Evolutionary conservation across 164 flowering plant genomes (phyloP).

Genomic region (Stephania yunnanensis): DNA sequence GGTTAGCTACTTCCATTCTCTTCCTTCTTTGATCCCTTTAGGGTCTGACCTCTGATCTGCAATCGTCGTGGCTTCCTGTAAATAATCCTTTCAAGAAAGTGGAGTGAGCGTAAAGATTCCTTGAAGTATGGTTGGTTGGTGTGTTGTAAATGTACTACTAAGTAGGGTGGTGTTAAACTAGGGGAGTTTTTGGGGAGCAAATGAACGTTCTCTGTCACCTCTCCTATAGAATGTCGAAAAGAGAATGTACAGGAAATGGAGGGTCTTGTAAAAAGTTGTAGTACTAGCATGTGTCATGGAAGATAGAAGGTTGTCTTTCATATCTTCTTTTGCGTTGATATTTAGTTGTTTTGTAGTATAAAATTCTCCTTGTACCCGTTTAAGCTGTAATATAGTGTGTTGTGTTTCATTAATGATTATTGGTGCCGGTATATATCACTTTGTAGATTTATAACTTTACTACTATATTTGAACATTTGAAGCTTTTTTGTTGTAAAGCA

Average conservation of each 20-base stretch:
- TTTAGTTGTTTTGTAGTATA: background rate
- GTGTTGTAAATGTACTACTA: slow-evolving; percentile 4
- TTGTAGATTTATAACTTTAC: too few relatives aligned
- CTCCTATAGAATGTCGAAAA: background rate
- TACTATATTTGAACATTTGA: too few relatives aligned
- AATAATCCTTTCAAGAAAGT: background rate
- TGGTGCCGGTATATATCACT: too few relatives aligned
- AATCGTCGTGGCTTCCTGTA: background rate
- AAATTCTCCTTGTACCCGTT: background rate
- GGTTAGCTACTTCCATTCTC: background rate
- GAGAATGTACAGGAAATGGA: slow-evolving; percentile 1
- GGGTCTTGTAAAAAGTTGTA: slow-evolving; percentile 1
- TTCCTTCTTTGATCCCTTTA: background rate
- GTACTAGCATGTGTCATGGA: background rate
- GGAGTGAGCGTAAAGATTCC: background rate
- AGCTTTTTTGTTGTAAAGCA: too few relatives aligned
- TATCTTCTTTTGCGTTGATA: background rate
- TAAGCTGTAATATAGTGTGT: background rate
- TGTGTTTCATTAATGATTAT: too few relatives aligned
- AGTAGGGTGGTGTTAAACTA: background rate
- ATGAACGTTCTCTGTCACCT: background rate
- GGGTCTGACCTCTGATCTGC: background rate
- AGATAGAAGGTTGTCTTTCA: background rate
- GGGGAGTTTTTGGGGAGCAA: slow-evolving; percentile 5
- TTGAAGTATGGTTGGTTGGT: background rate